Conservation (phyloP, 148 eudicot species). For the Vaccinium darrowii region DNA sequence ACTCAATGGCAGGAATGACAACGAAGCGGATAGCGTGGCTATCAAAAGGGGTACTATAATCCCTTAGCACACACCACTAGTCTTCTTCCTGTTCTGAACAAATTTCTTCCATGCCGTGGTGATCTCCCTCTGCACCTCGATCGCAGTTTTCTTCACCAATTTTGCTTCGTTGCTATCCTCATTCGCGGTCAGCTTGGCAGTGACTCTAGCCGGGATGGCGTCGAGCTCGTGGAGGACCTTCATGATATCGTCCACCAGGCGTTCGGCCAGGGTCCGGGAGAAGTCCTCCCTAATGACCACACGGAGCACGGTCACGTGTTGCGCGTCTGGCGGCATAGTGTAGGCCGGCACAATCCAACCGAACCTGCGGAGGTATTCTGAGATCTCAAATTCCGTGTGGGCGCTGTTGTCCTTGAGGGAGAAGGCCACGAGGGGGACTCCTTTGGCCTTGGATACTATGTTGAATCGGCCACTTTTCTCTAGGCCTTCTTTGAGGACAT, state of each 20-base stretch:
- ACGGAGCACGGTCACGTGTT: constrained; percentile 60
- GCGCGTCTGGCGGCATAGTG: constrained; percentile 76
- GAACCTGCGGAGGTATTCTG: constrained; percentile 56
- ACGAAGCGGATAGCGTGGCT: background rate
- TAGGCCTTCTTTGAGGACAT: constrained; percentile 42
- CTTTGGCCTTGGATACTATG: constrained; percentile 61
- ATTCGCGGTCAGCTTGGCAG: constrained; percentile 36
- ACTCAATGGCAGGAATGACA: background rate
- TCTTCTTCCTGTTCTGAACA: constrained; percentile 59
- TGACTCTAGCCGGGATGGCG: constrained; percentile 41
- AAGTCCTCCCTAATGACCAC: constrained; percentile 77
- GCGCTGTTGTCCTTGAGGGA: constrained; percentile 59
- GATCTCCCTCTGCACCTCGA: constrained; percentile 53
- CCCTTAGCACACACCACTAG: constrained; percentile 55
- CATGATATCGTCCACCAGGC: constrained; percentile 48
- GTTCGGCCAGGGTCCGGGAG: constrained; percentile 69
- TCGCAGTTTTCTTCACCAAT: constrained; percentile 36
- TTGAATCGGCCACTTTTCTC: constrained; percentile 59
- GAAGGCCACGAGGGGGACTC: constrained; percentile 77
- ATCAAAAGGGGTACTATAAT: background rate
- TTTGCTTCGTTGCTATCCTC: background rate
- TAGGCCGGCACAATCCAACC: constrained; percentile 84
- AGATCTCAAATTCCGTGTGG: constrained; percentile 67
- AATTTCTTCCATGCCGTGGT: constrained; percentile 61
- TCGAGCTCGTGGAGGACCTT: constrained; percentile 67